Conservation (phyloP, 331 rosid species). For the Cydonia oblonga region DNA sequence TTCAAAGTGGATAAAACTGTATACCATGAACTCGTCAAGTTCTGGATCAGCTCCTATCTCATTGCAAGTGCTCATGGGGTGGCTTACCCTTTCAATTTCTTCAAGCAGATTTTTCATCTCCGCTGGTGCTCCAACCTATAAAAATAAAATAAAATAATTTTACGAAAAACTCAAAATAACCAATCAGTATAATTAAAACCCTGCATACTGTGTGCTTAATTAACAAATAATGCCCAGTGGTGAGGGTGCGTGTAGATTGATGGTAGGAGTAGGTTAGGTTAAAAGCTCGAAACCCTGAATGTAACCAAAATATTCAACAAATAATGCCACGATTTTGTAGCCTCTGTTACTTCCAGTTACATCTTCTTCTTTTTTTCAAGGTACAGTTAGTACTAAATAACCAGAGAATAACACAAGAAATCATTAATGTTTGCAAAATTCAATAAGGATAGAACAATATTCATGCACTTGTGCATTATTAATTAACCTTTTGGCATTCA, state of each 20-base stretch:
- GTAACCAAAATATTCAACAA: background rate
- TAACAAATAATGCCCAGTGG: background rate
- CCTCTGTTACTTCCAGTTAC: background rate
- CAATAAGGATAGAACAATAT: background rate
- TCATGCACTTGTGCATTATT: background rate
- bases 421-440: background rate
- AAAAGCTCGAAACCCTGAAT: background rate
- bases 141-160: background rate
- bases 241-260: background rate
- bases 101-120: constrained; percentile 50
- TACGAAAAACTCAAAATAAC: background rate
- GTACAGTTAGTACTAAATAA: background rate
- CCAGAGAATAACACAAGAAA: too few species aligned
- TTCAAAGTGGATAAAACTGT: too few species aligned
- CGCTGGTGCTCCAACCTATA: constrained; percentile 78
- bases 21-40: constrained; percentile 82
- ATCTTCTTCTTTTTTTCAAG: too few species aligned
- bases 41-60: constrained; percentile 75
- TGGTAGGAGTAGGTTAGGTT: background rate
- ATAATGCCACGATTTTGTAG: background rate
- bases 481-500: constrained; percentile 59
- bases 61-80: constrained; percentile 18
- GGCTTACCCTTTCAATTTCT: constrained; percentile 39
- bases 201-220: background rate
- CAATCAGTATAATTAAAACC: background rate